Evolutionary conservation across 441 rosid genomes (phyloP), one percentile per base, ranked within the genome.

Genomic region (Macaranga tanarius): DNA sequence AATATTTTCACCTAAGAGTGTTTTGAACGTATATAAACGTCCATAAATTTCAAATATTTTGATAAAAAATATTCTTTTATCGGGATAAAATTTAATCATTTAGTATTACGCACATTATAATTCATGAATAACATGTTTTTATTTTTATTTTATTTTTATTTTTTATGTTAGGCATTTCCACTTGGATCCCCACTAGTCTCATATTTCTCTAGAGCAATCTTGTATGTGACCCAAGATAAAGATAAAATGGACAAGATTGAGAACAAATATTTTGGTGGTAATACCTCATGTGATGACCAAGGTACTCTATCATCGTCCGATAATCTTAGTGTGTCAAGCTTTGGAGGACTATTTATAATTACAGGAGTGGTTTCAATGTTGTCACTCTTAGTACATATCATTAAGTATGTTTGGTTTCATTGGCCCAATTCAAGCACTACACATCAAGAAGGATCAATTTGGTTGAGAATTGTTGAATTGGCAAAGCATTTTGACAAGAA

Each of bases 321-420:
- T 65, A 72, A 82, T 58, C 87, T 84, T 2, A 65, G 75, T 15
- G 57, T 83, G 5, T 25, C 77, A 34, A 82, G 81, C 86, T 84
- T 88, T 22, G 77, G 75, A 48, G 90, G 87, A 2, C 81, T 85
- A 2, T 88, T 86, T 75, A 47, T 86, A 70, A 75, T 88, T 72
- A 75, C 83, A 11, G 85, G 83, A 44, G 13, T 67, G 15, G 84
- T 82, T 79, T 71, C 84, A 7, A 16, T 78, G 15, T 77, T 66
- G 22, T 71, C 92, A 2, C 48, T 62, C 11, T 20, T 62, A 25
- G 11, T 40, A 38, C 25, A 62, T 40, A 19, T 62, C 15, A 2
- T 56, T 12, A 62, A 38, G 66, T 62, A 34, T 48, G 11, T 62
- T 62, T n/a, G 9, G 48, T 62, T 20, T 34, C 44, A 62, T 40